Percentiles rank a stretch among this genome's conserved stretches.
Evolutionary conservation across 371 early-diverging fungal genomes (phyloP).

Genomic region (Syncephalis fuscata): DNA sequence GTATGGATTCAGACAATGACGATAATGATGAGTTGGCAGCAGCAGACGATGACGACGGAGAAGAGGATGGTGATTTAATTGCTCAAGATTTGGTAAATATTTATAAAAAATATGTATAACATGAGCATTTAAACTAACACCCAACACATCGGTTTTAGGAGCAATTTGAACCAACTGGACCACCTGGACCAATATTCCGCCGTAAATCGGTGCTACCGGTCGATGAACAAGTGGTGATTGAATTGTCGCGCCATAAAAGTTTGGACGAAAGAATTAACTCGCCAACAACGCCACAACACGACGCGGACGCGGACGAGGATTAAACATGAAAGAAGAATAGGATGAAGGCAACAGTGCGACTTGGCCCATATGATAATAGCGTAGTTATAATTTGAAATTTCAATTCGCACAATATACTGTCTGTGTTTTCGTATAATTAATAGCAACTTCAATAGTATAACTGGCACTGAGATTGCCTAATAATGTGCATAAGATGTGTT

Average conservation of each 20-base stretch:
- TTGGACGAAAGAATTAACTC: conserved; percentile 54
- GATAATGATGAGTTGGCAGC: conserved; percentile 16
- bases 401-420: no score
- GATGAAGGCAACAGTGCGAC: no score
- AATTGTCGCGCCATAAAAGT: conserved; percentile 67
- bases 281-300: not conserved
- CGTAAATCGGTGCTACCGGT: conserved; percentile 87
- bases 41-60: conserved; percentile 6
- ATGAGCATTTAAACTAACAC: no score
- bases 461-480: no score
- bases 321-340: no score
- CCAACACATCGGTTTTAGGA: conserved; percentile 17
- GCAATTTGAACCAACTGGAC: conserved; percentile 41
- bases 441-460: no score
- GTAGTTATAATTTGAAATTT: no score
- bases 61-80: conserved; percentile 19
- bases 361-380: no score
- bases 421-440: no score
- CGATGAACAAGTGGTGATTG: conserved; percentile 63
- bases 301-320: no score
- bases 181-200: conserved; percentile 57
- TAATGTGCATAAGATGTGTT: no score
- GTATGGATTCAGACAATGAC: conserved; percentile 6
- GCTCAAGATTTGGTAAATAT: conserved; percentile 23
- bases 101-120: no score